These are phyloP conservation scores for Ganoderma boninense DNA, from an alignment of 1,284 basidiomycete genomes.

Conservation along the genomic window DNA sequence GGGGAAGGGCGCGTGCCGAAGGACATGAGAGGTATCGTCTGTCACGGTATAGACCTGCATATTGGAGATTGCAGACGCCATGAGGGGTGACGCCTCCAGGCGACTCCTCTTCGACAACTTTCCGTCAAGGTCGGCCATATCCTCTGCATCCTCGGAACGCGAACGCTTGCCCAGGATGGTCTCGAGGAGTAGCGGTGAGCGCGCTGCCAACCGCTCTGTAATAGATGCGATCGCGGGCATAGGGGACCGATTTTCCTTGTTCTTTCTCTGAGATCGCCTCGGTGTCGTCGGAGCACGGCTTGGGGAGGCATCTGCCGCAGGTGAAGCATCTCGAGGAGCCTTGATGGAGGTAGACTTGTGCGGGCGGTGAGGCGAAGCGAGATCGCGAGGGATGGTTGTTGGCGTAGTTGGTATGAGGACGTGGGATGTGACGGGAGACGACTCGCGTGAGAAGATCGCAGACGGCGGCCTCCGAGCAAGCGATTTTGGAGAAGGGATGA, in stretches of 20 bases:
- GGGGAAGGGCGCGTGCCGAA: background rate
- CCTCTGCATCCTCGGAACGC: constrained; percentile 38
- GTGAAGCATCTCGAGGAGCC: constrained; percentile 15
- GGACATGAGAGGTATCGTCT: constrained; percentile 12
- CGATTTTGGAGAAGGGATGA: constrained; percentile 27
- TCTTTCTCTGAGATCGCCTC: constrained; percentile 34
- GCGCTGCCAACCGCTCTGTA: constrained; percentile 45
- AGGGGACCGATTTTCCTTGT: constrained; percentile 60
- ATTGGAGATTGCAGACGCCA: constrained; percentile 17
- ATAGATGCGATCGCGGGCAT: constrained; percentile 40
- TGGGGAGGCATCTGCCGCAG: constrained; percentile 27
- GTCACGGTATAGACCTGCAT: constrained; percentile 24
- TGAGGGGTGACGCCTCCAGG: constrained; percentile 22
- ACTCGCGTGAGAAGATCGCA: constrained; percentile 18
- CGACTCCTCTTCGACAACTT: constrained; percentile 42
- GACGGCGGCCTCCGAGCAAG: constrained; percentile 24
- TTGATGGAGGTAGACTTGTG: constrained; percentile 37
- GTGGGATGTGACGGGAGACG: background rate
- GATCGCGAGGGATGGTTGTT: constrained; percentile 24
- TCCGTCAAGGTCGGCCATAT: constrained; percentile 27
- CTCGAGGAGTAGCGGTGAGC: constrained; percentile 36
- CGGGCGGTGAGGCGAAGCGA: constrained; percentile 43
- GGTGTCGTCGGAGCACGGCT: constrained; percentile 33
- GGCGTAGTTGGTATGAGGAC: constrained; percentile 30
- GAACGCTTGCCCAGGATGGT: constrained; percentile 53